These are phyloP conservation scores for Nemophila menziesii DNA, from an alignment of 257 asterid species.

Conservation along the genomic window DNA sequence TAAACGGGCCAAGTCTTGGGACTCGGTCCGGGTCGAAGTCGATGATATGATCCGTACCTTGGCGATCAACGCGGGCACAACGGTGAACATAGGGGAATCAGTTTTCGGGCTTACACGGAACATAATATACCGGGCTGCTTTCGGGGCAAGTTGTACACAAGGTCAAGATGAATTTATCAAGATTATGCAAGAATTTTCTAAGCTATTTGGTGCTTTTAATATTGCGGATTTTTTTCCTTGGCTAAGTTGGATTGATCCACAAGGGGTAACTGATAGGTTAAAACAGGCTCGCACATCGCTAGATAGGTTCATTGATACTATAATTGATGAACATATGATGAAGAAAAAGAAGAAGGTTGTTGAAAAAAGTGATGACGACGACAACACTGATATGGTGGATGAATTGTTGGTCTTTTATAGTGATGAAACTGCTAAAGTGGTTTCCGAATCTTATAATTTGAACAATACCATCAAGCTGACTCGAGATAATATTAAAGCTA, in stretches of 20 bases:
- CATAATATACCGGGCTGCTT: slow-evolving; percentile 54
- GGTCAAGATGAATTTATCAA: slow-evolving; percentile 53
- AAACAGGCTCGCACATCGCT: slow-evolving; percentile 35
- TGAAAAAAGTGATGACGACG: not conserved
- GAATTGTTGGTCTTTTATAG: slow-evolving; percentile 51
- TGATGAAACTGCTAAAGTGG: slow-evolving; percentile 19
- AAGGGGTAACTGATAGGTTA: slow-evolving; percentile 32
- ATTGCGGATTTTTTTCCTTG: slow-evolving; percentile 50
- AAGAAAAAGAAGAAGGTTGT: slow-evolving; percentile 12
- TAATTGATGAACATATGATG: slow-evolving; percentile 54
- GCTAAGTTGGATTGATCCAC: slow-evolving; percentile 46
- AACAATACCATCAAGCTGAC: slow-evolving; percentile 43
- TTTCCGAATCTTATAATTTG: slow-evolving; percentile 33
- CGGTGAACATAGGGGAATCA: slow-evolving; percentile 48
- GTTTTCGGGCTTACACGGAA: slow-evolving; percentile 50
- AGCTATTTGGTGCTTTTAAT: slow-evolving; percentile 57
- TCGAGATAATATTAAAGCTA: slow-evolving; percentile 50
- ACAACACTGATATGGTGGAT: slow-evolving; percentile 52
- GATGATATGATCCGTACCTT: slow-evolving; percentile 31
- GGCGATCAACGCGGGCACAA: slow-evolving; percentile 16
- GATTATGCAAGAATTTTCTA: slow-evolving; percentile 55
- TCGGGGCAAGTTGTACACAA: slow-evolving; percentile 43
- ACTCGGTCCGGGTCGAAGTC: slow-evolving; percentile 56
- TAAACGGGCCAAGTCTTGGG: slow-evolving; percentile 67
- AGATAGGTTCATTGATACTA: slow-evolving; percentile 44